phyloP scores from a whole-genome alignment of 2,329 filamentous ascomycete species.

The Sporothrix phasma region DNA sequence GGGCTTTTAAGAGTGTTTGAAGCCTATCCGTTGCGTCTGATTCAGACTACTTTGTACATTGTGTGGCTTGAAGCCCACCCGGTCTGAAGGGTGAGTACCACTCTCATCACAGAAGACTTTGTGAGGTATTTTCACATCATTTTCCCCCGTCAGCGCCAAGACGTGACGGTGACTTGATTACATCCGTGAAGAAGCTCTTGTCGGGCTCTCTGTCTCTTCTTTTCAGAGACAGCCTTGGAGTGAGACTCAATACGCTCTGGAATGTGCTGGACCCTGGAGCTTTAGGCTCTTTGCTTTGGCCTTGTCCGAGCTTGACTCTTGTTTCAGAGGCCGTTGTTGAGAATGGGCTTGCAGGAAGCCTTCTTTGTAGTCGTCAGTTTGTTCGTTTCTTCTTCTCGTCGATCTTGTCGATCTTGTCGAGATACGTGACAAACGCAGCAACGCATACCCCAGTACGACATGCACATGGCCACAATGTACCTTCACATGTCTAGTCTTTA shows the following conservation, averaged over 20 bases:
- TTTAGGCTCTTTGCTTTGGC: background rate
- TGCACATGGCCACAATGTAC: no score
- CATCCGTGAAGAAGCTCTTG: background rate
- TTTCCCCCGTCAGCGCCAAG: background rate
- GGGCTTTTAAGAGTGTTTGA: background rate
- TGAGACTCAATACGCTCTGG: background rate
- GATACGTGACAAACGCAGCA: no score
- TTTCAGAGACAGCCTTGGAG: background rate
- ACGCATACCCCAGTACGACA: no score
- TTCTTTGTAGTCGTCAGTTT: no score
- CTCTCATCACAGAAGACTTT: background rate
- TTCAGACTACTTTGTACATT: background rate
- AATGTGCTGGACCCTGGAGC: background rate
- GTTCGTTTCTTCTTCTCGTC: no score
- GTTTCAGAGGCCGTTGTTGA: background rate
- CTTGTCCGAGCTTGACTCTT: background rate
- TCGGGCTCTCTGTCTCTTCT: background rate
- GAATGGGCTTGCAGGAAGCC: background rate
- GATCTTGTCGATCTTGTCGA: background rate
- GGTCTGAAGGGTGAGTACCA: background rate
- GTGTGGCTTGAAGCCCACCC: background rate
- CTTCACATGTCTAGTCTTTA: no score
- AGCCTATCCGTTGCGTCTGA: background rate
- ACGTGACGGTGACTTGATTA: background rate
- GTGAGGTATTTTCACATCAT: background rate